Percentiles rank a stretch among this genome's conserved stretches.
Conservation (phyloP, 345 rosid genomes). For the Brassica nigra region DNA sequence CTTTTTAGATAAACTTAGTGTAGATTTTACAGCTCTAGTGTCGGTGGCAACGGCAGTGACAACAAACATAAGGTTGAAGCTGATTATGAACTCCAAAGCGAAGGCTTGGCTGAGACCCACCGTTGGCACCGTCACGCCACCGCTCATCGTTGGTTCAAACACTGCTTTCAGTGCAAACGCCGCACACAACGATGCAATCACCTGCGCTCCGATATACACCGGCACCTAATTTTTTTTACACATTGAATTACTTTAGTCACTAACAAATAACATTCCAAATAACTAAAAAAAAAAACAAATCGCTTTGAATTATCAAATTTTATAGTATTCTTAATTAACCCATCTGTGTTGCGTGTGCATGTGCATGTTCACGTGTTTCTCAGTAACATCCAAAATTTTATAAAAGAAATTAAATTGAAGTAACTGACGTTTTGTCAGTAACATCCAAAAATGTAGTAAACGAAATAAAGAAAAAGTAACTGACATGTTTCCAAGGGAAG, state of each 20-base stretch:
- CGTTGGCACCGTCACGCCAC: constrained; percentile 84
- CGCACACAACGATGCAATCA: constrained; percentile 69
- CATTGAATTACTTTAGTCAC: neutral
- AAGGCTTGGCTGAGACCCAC: constrained; percentile 66
- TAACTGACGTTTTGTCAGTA: neutral
- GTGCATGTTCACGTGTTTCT: constrained; percentile 18
- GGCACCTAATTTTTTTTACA: constrained; percentile 53
- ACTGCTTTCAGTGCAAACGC: constrained; percentile 68
- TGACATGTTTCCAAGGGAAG: constrained; percentile 73
- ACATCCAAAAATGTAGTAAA: constrained; percentile 4
- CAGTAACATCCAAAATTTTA: neutral
- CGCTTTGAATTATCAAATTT: neutral
- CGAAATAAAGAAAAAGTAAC: neutral
- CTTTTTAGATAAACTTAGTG: too few relatives aligned
- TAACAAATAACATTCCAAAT: neutral
- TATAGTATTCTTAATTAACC: neutral
- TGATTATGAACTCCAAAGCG: constrained; percentile 79
- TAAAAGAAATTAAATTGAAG: neutral
- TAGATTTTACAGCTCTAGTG: constrained; percentile 69
- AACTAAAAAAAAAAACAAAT: neutral
- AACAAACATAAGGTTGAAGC: constrained; percentile 91
- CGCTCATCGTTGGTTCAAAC: constrained; percentile 69
- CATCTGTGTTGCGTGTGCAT: constrained; percentile 24
- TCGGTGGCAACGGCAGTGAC: constrained; percentile 94
- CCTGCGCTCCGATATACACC: constrained; percentile 69